Evolutionary conservation across 306 rosid species (phyloP), one percentile per base, ranked within the genome.

Genomic region (Cucurbita ficifolia): DNA sequence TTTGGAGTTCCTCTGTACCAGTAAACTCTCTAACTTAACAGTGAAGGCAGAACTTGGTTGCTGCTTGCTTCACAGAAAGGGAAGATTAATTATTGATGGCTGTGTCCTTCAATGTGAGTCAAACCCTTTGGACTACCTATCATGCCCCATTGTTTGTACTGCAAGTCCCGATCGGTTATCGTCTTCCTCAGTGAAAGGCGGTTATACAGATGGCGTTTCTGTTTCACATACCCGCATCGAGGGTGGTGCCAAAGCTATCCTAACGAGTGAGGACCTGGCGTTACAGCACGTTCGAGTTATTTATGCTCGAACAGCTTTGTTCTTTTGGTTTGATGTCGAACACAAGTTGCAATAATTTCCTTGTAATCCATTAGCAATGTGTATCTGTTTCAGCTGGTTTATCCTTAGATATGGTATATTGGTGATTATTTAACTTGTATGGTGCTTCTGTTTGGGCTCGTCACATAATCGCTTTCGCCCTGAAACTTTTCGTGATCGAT

Each of bases 291-390:
- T 94, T 62, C 85, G 96, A 75, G 98, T 94, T 51, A 89, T 90
- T 70, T 94, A 90, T 82, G 81, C 96, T 45, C 80, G 89, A 76
- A 85, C 97, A 6, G 84, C 90, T 24, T 81, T 94, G 69, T 81
- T 94, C 71, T 94, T 94, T 86, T 94, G 98, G 98, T 94, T 94
- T 81, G 97, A 94, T 70, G 85, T 94, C 11, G 97, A 88, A 76
- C 88, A 87, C 9, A 75, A 82, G 70, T 51, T 77, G 80, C 77
- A 79, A 76, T 80, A 76, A 75, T 56, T 46, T 48, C 73, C 55
- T 19, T 73, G 73, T 68, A 45, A 46, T 68, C 7, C 24, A 19
- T 65, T 65, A 18, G 51, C 71, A 64, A 64, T 67, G 39, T 67
- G 55, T 36, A 45, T 67, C 18, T 67, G 72, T 45, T 45, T 45